Conservation (phyloP, 179 eudicot genomes). For the Beta lomatogona region DNA sequence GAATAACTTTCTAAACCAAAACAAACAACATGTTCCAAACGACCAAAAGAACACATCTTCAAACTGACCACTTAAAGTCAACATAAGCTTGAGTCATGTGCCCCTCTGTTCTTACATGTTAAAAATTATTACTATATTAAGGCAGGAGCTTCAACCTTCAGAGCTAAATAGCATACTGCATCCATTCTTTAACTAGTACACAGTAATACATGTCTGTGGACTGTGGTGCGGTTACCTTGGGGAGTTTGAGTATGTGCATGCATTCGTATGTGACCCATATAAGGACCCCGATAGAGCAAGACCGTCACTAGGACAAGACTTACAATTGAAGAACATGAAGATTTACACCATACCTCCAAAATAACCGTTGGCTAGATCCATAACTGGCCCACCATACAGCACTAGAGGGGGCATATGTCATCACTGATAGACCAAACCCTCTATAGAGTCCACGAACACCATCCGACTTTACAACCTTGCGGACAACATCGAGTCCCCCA, state of each 20-base stretch:
- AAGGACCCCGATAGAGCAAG: background rate
- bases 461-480: slow-evolving; percentile 74
- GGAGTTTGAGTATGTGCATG: background rate
- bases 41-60: background rate
- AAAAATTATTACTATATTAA: background rate
- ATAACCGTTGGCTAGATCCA: slow-evolving; percentile 95
- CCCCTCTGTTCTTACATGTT: background rate
- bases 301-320: slow-evolving; percentile 10
- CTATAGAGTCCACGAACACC: slow-evolving; percentile 91
- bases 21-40: background rate
- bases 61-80: background rate
- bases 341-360: slow-evolving; percentile 66
- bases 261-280: background rate
- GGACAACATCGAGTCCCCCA: slow-evolving; percentile 93
- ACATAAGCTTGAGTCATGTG: background rate
- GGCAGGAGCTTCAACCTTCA: background rate
- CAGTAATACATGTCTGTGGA: background rate
- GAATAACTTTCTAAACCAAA: background rate
- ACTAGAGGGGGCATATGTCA: slow-evolving; percentile 96
- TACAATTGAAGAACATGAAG: slow-evolving; percentile 9
- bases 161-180: background rate
- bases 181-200: background rate
- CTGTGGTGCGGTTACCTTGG: too few species aligned
- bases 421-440: slow-evolving; percentile 91
- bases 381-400: slow-evolving; percentile 99